A percentile compares a stretch with the other conserved stretches of the same genome.
Conservation (phyloP, 441 rosid species). For the Mallotus japonicus region DNA sequence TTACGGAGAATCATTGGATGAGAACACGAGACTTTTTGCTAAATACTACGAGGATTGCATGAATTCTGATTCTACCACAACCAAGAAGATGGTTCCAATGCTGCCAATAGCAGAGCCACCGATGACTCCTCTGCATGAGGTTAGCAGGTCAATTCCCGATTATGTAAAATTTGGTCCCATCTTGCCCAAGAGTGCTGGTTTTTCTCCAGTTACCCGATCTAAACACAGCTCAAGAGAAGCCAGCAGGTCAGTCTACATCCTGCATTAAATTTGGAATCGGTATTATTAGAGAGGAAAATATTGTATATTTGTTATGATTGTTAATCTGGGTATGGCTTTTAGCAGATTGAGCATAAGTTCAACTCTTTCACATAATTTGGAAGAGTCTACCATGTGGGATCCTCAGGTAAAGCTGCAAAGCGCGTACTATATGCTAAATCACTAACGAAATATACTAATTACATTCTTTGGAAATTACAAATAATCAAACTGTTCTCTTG, state of each 20-base stretch:
- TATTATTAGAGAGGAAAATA: background rate
- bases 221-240: conserved; percentile 27
- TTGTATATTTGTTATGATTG: background rate
- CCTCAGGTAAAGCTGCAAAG: conserved; percentile 36
- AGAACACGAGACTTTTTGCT: conserved; percentile 57
- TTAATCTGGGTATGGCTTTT: conserved; percentile 20
- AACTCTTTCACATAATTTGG: conserved; percentile 22
- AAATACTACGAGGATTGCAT: conserved; percentile 52
- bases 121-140: conserved; percentile 54
- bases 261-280: background rate
- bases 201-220: conserved; percentile 37
- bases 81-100: conserved; percentile 54
- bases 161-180: conserved; percentile 64
- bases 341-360: conserved; percentile 39
- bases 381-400: conserved; percentile 35
- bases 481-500: conserved; percentile 19
- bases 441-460: background rate
- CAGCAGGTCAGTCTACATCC: conserved; percentile 38
- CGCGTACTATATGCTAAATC: background rate
- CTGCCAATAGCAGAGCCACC: conserved; percentile 73
- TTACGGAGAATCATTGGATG: conserved; percentile 57
- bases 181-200: conserved; percentile 56
- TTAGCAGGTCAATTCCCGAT: conserved; percentile 53
- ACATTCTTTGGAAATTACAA: conserved; percentile 9
- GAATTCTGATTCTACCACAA: conserved; percentile 36